Evolutionary conservation across 2,329 filamentous ascomycete species (phyloP).

Genomic region (Alternaria burnsii): DNA sequence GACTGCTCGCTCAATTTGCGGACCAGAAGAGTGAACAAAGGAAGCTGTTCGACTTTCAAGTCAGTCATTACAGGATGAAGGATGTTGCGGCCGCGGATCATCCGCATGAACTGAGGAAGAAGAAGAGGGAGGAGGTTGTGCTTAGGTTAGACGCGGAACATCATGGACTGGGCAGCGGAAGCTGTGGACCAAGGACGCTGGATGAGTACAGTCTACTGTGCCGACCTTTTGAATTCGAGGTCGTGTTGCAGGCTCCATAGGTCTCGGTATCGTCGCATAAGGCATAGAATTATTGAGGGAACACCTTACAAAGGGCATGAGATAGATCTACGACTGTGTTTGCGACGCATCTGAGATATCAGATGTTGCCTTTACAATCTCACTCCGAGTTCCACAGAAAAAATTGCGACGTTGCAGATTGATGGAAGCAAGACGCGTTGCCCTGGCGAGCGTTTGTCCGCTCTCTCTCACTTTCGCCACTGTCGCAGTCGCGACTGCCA

Average conservation of each 20-base stretch:
- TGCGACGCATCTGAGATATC: not conserved
- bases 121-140: slow-evolving; percentile 63
- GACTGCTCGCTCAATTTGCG: slow-evolving; percentile 42
- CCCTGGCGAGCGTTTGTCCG: not conserved
- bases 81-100: slow-evolving; percentile 68
- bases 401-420: not conserved
- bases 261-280: not conserved
- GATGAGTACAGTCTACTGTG: slow-evolving; percentile 52
- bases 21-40: slow-evolving; percentile 24
- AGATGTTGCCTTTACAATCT: not conserved
- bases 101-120: slow-evolving; percentile 67
- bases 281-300: not conserved
- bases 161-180: slow-evolving; percentile 69
- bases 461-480: too few relatives aligned
- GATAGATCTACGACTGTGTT: not conserved
- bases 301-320: not conserved
- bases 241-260: slow-evolving; percentile 29
- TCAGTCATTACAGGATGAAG: slow-evolving; percentile 61
- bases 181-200: slow-evolving; percentile 65
- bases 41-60: slow-evolving; percentile 59
- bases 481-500: not conserved
- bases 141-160: slow-evolving; percentile 69
- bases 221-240: slow-evolving; percentile 50
- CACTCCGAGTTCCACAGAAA: not conserved
- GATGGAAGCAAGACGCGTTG: not conserved